phyloP scores from a whole-genome alignment of 371 early-diverging fungal species.

The Mucor lusitanicus region DNA sequence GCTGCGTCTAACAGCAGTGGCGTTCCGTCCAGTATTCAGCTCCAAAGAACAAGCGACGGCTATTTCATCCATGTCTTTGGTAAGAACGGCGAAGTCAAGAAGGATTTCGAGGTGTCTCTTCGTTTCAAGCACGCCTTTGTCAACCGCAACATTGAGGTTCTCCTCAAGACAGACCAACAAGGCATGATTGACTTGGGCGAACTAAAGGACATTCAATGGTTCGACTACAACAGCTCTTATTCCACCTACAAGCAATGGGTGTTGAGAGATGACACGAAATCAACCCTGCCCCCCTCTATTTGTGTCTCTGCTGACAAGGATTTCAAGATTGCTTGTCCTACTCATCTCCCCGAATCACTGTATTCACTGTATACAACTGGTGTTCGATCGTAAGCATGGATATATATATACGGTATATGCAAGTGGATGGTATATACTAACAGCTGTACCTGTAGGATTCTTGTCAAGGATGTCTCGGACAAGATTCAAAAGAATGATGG shows the following conservation, averaged over 20 bases:
- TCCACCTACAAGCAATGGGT: conserved; percentile 14
- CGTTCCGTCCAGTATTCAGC: conserved; percentile 3
- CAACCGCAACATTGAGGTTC: background rate
- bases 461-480: background rate
- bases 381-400: conserved; percentile 18
- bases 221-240: conserved; percentile 3
- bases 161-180: conserved; percentile 41
- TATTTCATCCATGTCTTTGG: conserved; percentile 47
- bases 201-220: conserved; percentile 23
- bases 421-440: background rate
- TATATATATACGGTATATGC: too few relatives aligned
- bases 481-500: conserved; percentile 1
- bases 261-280: background rate
- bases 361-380: conserved; percentile 25
- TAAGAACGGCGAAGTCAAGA: conserved; percentile 56
- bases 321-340: conserved; percentile 30
- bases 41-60: background rate
- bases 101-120: conserved; percentile 32
- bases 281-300: conserved; percentile 17
- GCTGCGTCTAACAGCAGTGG: background rate
- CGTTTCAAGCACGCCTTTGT: conserved; percentile 34
- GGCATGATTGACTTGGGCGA: conserved; percentile 49
- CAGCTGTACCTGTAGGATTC: background rate
- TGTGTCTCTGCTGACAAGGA: conserved; percentile 29
- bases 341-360: background rate